These are phyloP conservation scores for Epichloe festucae DNA, from an alignment of 2,329 filamentous ascomycete genomes.

Conservation along the genomic window DNA sequence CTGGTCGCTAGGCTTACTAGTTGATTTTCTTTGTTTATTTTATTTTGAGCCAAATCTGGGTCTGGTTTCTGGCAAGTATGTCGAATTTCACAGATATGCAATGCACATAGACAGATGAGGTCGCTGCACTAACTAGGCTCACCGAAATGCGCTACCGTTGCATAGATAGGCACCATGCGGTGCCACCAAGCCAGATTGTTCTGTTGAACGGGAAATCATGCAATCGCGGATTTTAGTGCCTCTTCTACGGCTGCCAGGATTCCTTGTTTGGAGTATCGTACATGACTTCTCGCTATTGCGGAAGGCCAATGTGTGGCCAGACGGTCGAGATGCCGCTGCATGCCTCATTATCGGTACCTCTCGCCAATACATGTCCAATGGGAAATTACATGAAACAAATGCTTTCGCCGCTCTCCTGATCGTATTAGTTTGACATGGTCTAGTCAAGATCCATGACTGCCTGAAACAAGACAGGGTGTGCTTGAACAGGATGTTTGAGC, in stretches of 20 bases:
- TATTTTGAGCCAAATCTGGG: not conserved
- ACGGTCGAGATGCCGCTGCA: not conserved
- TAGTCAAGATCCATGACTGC: not conserved
- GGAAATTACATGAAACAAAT: not conserved
- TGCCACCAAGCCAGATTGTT: slow-evolving; percentile 3
- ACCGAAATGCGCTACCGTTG: not conserved
- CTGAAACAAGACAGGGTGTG: not conserved
- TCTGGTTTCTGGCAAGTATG: not conserved
- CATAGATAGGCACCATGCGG: slow-evolving; percentile 1
- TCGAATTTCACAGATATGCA: not conserved
- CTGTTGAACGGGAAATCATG: slow-evolving; percentile 1
- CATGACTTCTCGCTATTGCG: not conserved
- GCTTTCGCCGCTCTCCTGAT: not conserved
- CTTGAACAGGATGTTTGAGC: not conserved
- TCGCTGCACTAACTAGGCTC: not conserved
- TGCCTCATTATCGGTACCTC: not conserved
- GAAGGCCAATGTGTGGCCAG: not conserved
- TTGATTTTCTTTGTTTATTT: not conserved
- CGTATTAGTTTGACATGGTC: not conserved
- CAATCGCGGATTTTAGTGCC: not conserved
- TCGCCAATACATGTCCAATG: slow-evolving; percentile 2
- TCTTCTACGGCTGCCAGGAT: not conserved
- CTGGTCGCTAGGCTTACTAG: not conserved
- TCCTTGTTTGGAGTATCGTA: not conserved
- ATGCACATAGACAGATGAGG: not conserved